These are phyloP conservation scores for Golubevia pallescens DNA, from an alignment of 1,284 basidiomycete genomes.

Conservation along the genomic window DNA sequence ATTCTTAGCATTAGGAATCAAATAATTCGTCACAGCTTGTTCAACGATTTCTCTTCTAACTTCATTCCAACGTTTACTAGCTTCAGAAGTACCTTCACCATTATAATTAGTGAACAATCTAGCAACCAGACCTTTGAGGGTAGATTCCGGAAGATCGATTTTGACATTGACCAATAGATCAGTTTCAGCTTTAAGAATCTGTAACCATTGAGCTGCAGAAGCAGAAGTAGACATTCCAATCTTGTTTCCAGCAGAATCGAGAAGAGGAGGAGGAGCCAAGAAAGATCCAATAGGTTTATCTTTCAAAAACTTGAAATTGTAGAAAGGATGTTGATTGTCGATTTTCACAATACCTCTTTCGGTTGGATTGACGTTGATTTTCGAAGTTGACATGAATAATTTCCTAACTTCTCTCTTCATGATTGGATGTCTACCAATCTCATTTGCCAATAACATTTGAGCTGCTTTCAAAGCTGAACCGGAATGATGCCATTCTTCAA, in stretches of 20 bases:
- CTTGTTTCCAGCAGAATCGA: not conserved
- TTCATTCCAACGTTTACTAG: conserved; percentile 47
- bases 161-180: conserved; percentile 51
- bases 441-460: conserved; percentile 47
- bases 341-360: conserved; percentile 59
- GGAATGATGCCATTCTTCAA: not conserved
- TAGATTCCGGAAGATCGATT: conserved; percentile 20
- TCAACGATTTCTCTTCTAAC: conserved; percentile 44
- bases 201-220: conserved; percentile 44
- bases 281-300: conserved; percentile 50
- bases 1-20: conserved; percentile 47
- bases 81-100: conserved; percentile 45
- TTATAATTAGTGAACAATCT: conserved; percentile 37
- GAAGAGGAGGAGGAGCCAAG: not conserved
- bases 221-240: conserved; percentile 6
- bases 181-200: conserved; percentile 58
- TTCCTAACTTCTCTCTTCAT: conserved; percentile 47
- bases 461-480: conserved; percentile 8
- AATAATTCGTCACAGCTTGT: conserved; percentile 36
- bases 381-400: conserved; percentile 42
- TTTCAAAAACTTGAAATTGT: conserved; percentile 61
- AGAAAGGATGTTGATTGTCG: conserved; percentile 56
- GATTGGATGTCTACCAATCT: conserved; percentile 56
- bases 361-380: conserved; percentile 54
- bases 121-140: not conserved